Evolutionary conservation across 140 eudicot genomes (phyloP).

Genomic region (Erigeron philadelphicus): DNA sequence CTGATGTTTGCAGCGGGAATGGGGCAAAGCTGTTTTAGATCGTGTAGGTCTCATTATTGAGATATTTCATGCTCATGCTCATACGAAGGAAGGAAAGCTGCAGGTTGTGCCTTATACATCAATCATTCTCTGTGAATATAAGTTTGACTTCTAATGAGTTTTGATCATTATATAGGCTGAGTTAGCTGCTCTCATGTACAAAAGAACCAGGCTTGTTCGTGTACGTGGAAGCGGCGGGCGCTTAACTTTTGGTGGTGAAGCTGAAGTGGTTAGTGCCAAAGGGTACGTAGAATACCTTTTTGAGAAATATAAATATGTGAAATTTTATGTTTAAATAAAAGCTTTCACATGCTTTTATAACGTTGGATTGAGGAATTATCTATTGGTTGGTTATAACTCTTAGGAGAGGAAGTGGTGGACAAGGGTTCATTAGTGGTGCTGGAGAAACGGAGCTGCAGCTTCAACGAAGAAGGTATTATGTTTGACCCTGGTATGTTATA

Average conservation of each 20-base stretch:
- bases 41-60: conserved; percentile 91
- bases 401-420: conserved; percentile 99
- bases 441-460: conserved; percentile 98
- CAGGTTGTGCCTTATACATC: conserved; percentile 47
- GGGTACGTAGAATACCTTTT: conserved; percentile 44
- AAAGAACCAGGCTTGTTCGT: conserved; percentile 89
- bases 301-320: neutral
- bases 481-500: neutral
- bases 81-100: conserved; percentile 90
- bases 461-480: conserved; percentile 82
- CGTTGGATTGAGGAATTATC: neutral
- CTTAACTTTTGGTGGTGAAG: conserved; percentile 83
- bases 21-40: conserved; percentile 90
- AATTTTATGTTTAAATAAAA: neutral
- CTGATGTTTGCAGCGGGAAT: conserved; percentile 45
- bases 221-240: conserved; percentile 81
- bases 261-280: conserved; percentile 95
- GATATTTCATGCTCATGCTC: conserved; percentile 96
- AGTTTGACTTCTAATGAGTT: conserved; percentile 3
- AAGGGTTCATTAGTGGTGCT: conserved; percentile 92
- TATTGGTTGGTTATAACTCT: conserved; percentile 4
- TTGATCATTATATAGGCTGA: conserved; percentile 56
- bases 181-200: conserved; percentile 95
- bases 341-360: neutral
- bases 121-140: neutral